Conservation (phyloP, 306 rosid genomes). For the Purshia tridentata region DNA sequence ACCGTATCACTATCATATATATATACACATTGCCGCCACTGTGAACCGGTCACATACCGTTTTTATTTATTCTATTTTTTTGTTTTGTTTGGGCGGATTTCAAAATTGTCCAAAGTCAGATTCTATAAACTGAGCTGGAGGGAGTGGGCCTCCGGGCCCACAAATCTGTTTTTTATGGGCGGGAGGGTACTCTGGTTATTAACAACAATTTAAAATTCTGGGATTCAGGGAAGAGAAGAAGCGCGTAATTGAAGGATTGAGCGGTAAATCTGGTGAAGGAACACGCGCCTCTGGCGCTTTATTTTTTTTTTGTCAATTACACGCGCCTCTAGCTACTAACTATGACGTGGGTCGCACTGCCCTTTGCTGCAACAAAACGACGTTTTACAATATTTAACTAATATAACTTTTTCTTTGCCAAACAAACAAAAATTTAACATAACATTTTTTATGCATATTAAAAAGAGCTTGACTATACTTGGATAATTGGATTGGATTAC, state of each 20-base stretch:
- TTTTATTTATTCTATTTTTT: background rate
- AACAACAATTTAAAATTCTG: no score
- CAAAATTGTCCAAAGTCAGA: conserved; percentile 26
- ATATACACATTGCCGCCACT: conserved; percentile 26
- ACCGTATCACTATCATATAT: conserved; percentile 19
- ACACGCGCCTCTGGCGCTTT: background rate
- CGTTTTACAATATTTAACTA: background rate
- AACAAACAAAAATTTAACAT: no score
- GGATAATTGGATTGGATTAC: no score
- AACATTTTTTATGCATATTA: no score
- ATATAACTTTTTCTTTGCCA: no score
- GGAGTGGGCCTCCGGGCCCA: conserved; percentile 43
- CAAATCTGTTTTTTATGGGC: conserved; percentile 7
- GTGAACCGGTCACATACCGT: conserved; percentile 18
- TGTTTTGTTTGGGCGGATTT: conserved; percentile 19
- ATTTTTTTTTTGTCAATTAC: no score
- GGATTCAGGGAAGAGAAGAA: no score
- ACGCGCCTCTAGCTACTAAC: no score
- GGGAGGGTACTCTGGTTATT: conserved; percentile 1
- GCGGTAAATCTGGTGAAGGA: background rate
- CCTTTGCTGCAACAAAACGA: background rate
- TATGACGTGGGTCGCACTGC: conserved; percentile 12
- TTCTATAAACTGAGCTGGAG: conserved; percentile 18
- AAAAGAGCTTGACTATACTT: no score
- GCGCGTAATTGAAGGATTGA: background rate